Base-by-base conservation (phyloP, 257 asterid species). In the Eustoma russellianum region DNA sequence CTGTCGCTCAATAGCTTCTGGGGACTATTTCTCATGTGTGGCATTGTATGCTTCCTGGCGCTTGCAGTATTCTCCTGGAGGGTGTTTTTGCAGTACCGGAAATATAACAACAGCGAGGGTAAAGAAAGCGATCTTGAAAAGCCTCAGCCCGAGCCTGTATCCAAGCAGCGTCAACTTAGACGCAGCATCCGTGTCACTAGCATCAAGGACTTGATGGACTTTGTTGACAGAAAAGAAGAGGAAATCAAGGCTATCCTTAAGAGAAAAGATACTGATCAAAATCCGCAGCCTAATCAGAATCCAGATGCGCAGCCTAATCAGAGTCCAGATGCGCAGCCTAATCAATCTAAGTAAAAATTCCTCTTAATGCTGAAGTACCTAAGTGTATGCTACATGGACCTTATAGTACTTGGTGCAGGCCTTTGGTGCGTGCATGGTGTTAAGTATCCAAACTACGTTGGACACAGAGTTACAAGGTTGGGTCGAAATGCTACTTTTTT, bases 201-300 rank as follows among this genome's bases (percentile, higher is more conserved):
- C 74, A 79, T 91, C 71, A 82, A 72, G 78, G 69, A 71, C 55
- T 56, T 84, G 19, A 64, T 91, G 0, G 80, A 52, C 46, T 83
- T 92, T 66, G 88, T 81, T 10, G 99, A 92, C 64, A 81, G 51
- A 64, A 88, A 71, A 60, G 97, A 92, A 66, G 46, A 76, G 9
- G 97, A 85, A 52, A 66, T 92, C 12, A 88, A 80, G 80, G 94
- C 83, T 13, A 71, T 62, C 46, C 61, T 83, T 9, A 72, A 58
- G 68, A 74, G 66, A 61, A 81, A 77, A 70, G 70, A 64, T 19
- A 72, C 55, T 6, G 77, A 79, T 17, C 72, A 72, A 2, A 81
- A 60, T 66, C 64, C 9, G 2, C 64, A 67, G 65, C 63, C 40
- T 2, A 45, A 62, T 60, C 83, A 60, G 59, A 61, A 59, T 12